Evolutionary conservation across 1,284 basidiomycete species (phyloP).

Genomic region (Sanguinoderma infundibulare): DNA sequence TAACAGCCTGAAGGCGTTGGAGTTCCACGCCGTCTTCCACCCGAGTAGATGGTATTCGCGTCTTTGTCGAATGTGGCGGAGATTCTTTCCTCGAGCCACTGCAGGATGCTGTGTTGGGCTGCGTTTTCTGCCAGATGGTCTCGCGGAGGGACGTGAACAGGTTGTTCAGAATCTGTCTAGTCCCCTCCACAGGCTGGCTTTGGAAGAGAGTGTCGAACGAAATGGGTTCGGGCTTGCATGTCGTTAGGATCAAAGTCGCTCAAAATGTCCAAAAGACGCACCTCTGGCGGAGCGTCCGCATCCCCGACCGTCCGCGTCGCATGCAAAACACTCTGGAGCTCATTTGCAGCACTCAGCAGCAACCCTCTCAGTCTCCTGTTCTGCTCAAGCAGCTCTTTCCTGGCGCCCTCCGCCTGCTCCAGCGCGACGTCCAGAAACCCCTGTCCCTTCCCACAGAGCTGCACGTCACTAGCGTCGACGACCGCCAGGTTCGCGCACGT

Average conservation of each 20-base stretch:
- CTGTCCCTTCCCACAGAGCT: constrained; percentile 50
- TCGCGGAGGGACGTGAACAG: constrained; percentile 53
- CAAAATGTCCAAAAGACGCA: constrained; percentile 26
- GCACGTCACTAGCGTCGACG: constrained; percentile 50
- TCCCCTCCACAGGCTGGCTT: constrained; percentile 46
- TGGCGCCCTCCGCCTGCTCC: constrained; percentile 73
- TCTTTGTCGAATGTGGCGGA: constrained; percentile 8
- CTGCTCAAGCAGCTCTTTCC: constrained; percentile 71
- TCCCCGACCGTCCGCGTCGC: constrained; percentile 39
- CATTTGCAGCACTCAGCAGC: constrained; percentile 73
- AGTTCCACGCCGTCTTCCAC: constrained; percentile 21
- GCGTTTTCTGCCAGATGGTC: constrained; percentile 9
- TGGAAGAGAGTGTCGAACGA: constrained; percentile 64
- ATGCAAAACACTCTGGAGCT: constrained; percentile 61
- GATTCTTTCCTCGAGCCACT: constrained; percentile 9
- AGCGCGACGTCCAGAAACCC: constrained; percentile 73
- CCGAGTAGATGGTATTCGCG: background rate
- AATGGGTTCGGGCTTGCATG: constrained; percentile 48
- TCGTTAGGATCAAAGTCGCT: background rate
- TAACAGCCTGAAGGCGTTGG: constrained; percentile 28
- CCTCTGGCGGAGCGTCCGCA: constrained; percentile 49
- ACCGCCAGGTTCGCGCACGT: constrained; percentile 57
- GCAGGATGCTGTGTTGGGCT: background rate
- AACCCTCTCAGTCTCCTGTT: constrained; percentile 71
- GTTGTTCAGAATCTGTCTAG: constrained; percentile 54